Base-by-base conservation (phyloP, 192 early-diverging fungal species). In the Thamnidium elegans region DNA sequence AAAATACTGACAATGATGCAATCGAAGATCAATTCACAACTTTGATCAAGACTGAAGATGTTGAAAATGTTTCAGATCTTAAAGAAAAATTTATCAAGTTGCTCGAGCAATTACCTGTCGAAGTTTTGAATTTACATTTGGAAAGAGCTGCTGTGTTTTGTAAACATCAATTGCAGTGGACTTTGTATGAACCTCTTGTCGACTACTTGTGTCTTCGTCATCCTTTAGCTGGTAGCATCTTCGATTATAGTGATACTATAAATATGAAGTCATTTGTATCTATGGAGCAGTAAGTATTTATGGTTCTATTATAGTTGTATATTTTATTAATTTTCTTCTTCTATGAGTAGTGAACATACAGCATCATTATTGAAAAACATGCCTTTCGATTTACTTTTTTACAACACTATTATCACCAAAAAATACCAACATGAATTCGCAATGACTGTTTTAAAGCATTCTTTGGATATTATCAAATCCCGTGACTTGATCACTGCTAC, bases 161-260 rank as follows among this genome's bases (percentile, higher is more conserved):
- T 52, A 34, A 58, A 6, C 20, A 58, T 1, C 32, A 34, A n/a
- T 32, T 60, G 7, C 67, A 59, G 26, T 66, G 32, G 45, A 42
- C 45, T 9, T 13, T 17, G 2, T 66, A 44, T 23, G 72, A 76
- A 14, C 73, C 73, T 23, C 43, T 84, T 20, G 34, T 76, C 1
- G 73, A 75, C 7, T 84, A 79, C 23, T 30, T 84, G 20, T 36
- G 56, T 26, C 66, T 67, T 26, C 64, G 78, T 3, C 66, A 69
- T 51, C 81, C 81, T 11, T 67, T 74, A 47, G 58, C 72, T 32
- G 72, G 79, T 9, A 73, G 65, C 7, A 19, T 83, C n/a, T 81
- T 79, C 23, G 47, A 58, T 34, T 51, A 62, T 36, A 36, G 4
- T 20, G 46, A 15, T 7, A 56, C 47, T 17, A 15, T 34, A 23